These are phyloP conservation scores for Candida chauliodis DNA, from an alignment of 805 yeast species.

Conservation along the genomic window DNA sequence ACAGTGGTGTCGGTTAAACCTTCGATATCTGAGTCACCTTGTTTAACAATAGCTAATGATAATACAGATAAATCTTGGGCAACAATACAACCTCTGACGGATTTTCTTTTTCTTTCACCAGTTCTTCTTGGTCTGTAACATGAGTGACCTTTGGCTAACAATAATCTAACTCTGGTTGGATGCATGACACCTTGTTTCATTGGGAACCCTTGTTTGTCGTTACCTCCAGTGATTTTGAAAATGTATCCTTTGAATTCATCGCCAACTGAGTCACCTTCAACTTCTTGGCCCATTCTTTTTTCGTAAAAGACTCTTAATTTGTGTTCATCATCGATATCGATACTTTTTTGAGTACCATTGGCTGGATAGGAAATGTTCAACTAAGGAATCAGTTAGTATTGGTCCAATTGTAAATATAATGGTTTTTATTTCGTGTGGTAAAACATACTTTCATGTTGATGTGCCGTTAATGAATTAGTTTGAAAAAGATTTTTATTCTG, in stretches of 20 bases:
- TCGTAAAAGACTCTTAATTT: slow-evolving; percentile 97
- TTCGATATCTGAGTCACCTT: slow-evolving; percentile 93
- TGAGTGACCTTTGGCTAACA: slow-evolving; percentile 90
- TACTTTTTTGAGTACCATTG: slow-evolving; percentile 98
- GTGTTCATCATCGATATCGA: slow-evolving; percentile 99
- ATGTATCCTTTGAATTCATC: slow-evolving; percentile 99
- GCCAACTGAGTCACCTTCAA: slow-evolving; percentile 96
- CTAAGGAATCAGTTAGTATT: slow-evolving; percentile 35
- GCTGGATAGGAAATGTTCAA: slow-evolving; percentile 99
- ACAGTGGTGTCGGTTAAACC: slow-evolving; percentile 93
- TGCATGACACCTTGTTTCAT: slow-evolving; percentile 99
- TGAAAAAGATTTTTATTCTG: slow-evolving; percentile 6
- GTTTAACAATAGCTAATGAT: slow-evolving; percentile 90
- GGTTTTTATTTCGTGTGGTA: too few species aligned
- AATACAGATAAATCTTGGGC: slow-evolving; percentile 95
- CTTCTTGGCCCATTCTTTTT: slow-evolving; percentile 99
- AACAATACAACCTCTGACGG: slow-evolving; percentile 99
- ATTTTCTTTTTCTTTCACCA: slow-evolving; percentile 99
- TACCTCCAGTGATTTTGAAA: slow-evolving; percentile 99
- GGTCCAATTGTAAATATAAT: too few species aligned
- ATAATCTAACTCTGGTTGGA: slow-evolving; percentile 98
- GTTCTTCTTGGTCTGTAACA: slow-evolving; percentile 99
- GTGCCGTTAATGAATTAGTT: slow-evolving; percentile 5
- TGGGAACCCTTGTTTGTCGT: slow-evolving; percentile 99
- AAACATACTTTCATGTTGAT: slow-evolving; percentile 45